phyloP scores from a whole-genome alignment of 305 asterid genomes.

The Plantago coronopus region DNA sequence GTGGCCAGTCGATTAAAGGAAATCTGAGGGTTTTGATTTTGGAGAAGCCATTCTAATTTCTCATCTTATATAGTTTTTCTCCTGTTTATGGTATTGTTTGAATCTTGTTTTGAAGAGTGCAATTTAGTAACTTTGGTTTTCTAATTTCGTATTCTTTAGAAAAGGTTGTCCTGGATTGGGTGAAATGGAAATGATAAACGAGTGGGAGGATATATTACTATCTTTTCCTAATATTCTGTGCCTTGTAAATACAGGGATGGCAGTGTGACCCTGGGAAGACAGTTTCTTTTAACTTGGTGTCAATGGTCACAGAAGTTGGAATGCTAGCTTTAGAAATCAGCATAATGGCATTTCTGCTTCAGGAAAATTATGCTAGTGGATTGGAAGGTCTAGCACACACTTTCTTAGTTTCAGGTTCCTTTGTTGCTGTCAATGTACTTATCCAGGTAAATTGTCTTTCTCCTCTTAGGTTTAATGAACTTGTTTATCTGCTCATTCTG shows the following conservation, averaged over 20 bases:
- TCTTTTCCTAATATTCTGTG: too few species aligned
- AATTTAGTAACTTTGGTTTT: too few species aligned
- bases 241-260: conserved; percentile 62
- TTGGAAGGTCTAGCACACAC: conserved; percentile 75
- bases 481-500: neutral
- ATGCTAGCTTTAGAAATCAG: conserved; percentile 73
- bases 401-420: conserved; percentile 64
- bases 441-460: conserved; percentile 55
- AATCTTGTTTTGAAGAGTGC: too few species aligned
- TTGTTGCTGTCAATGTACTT: conserved; percentile 67
- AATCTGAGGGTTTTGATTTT: too few species aligned
- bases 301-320: conserved; percentile 57
- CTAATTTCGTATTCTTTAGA: too few species aligned
- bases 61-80: too few species aligned
- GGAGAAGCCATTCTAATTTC: too few species aligned
- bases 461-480: neutral
- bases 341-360: conserved; percentile 72
- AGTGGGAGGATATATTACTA: too few species aligned
- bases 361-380: conserved; percentile 72
- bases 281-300: conserved; percentile 64
- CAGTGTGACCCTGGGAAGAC: conserved; percentile 68
- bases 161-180: too few species aligned
- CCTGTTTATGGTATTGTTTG: too few species aligned
- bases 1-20: too few species aligned
- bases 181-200: too few species aligned